These are phyloP conservation scores for Polytrichum commune DNA, from an alignment of 225 moss, liverwort and hornwort species.

Conservation along the genomic window DNA sequence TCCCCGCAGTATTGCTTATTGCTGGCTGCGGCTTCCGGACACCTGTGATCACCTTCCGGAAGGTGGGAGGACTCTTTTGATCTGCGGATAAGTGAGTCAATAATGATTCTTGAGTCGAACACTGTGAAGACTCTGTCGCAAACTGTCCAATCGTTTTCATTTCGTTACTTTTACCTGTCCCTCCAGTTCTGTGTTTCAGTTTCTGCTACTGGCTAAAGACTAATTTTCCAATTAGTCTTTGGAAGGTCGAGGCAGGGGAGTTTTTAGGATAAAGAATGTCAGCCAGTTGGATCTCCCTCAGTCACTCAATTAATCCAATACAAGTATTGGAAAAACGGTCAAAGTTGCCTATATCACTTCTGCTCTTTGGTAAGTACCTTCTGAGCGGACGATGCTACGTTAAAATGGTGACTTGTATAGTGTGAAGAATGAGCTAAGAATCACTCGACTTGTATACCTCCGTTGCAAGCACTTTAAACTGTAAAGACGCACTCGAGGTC, in stretches of 20 bases:
- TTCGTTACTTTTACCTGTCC: neutral
- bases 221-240: neutral
- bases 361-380: no score
- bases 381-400: no score
- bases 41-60: neutral
- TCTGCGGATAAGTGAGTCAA: neutral
- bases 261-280: neutral
- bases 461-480: neutral
- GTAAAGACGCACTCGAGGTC: neutral
- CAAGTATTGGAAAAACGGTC: neutral
- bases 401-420: no score
- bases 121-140: neutral
- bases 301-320: neutral
- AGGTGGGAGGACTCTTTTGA: neutral
- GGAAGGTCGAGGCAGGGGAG: neutral
- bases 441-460: no score
- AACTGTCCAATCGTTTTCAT: neutral
- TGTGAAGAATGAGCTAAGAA: no score
- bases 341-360: no score
- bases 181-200: neutral
- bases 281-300: neutral
- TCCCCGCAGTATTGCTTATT: no score
- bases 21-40: neutral
- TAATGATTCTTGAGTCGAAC: neutral
- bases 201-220: neutral